Evolutionary conservation across 2,329 filamentous ascomycete species (phyloP).

Genomic region (Fusarium sterilihyphosum): DNA sequence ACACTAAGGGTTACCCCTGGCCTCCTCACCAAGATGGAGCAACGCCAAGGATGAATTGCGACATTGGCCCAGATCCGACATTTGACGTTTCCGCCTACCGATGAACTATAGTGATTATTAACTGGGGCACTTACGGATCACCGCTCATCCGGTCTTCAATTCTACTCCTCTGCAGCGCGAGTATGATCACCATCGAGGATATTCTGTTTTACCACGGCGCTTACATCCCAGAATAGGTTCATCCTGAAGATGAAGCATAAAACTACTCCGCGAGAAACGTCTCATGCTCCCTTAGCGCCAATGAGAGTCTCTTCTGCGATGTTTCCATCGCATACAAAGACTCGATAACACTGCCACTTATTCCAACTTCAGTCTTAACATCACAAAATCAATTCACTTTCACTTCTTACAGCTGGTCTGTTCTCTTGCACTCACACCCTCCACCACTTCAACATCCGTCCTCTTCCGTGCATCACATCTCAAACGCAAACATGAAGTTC

Average conservation of each 20-base stretch:
- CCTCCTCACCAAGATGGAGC: background rate
- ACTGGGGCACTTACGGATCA: background rate
- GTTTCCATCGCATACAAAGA: background rate
- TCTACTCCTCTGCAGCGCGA: background rate
- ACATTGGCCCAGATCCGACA: background rate
- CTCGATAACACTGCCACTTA: background rate
- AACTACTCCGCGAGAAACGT: background rate
- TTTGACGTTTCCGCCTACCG: background rate
- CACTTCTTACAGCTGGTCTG: background rate
- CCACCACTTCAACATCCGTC: background rate
- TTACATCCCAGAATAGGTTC: background rate
- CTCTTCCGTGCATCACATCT: background rate
- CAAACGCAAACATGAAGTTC: conserved; percentile 48
- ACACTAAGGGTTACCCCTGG: conserved; percentile 16
- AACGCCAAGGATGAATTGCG: background rate
- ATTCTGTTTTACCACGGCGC: background rate
- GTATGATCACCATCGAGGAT: background rate
- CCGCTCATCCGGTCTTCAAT: background rate
- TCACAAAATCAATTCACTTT: background rate
- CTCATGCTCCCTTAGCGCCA: background rate
- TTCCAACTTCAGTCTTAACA: background rate
- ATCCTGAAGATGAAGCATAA: background rate
- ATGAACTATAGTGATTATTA: background rate
- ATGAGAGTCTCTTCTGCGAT: rapidly evolving
- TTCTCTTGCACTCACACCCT: background rate